Percentiles rank a stretch among this genome's conserved stretches.
These are phyloP conservation scores for Rachicladosporium sp. DNA, from an alignment of 2,329 filamentous ascomycete genomes.

Conservation along the genomic window DNA sequence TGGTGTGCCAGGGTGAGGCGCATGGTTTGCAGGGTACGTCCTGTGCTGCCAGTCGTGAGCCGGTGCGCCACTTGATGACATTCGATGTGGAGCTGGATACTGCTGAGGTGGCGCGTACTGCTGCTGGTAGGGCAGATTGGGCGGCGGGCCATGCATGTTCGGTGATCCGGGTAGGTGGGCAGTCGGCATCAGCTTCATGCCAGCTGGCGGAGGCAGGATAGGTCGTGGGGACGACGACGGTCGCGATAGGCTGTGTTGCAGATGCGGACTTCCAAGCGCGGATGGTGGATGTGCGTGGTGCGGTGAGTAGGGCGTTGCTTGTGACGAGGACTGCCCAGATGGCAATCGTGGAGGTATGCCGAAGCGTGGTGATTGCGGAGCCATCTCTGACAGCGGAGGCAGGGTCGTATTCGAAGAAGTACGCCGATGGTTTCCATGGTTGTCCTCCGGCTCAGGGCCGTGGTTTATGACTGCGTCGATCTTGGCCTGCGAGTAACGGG, in stretches of 20 bases:
- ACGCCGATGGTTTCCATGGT: conserved; percentile 13
- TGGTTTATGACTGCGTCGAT: conserved; percentile 27
- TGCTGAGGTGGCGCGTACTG: conserved; percentile 19
- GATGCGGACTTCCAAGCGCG: conserved; percentile 19
- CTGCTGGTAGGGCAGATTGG: conserved; percentile 7
- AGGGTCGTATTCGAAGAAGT: conserved; percentile 21
- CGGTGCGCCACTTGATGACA: conserved; percentile 14
- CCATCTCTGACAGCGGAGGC: conserved; percentile 24
- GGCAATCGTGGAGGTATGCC: conserved; percentile 16
- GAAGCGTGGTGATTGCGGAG: conserved; percentile 21
- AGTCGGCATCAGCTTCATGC: conserved; percentile 19
- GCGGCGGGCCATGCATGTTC: conserved; percentile 6
- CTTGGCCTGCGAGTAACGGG: conserved; percentile 19
- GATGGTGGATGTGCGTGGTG: conserved; percentile 16
- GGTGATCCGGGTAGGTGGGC: conserved; percentile 6
- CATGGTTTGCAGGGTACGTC: neutral
- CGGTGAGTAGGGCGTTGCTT: conserved; percentile 24
- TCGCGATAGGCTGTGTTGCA: conserved; percentile 13
- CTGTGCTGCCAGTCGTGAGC: conserved; percentile 3
- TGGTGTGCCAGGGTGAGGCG: conserved; percentile 17
- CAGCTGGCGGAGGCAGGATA: conserved; percentile 25
- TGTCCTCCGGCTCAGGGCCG: conserved; percentile 22
- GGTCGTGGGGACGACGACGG: conserved; percentile 25
- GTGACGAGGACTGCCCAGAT: conserved; percentile 22
- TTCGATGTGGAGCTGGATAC: conserved; percentile 5